Percentiles rank a stretch among this genome's conserved stretches.
These are phyloP conservation scores for Termitomyces sp. DNA, from an alignment of 768 basidiomycete genomes.

Conservation along the genomic window DNA sequence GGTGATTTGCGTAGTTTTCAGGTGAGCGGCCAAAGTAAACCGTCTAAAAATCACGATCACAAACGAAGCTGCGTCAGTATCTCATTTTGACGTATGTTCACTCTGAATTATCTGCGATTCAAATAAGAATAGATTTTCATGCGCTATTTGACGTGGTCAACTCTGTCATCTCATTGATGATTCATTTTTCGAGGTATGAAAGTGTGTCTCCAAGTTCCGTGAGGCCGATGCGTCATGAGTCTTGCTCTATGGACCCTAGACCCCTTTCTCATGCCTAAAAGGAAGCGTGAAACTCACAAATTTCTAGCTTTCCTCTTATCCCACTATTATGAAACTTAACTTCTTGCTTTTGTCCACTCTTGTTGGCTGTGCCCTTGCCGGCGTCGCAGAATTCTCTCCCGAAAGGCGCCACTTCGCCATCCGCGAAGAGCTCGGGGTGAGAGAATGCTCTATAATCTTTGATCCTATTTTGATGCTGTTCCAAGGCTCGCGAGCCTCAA, in stretches of 20 bases:
- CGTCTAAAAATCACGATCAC: too few species aligned
- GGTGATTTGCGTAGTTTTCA: too few species aligned
- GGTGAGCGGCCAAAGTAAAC: too few species aligned
- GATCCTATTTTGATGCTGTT: neutral
- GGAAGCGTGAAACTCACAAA: neutral
- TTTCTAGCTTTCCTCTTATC: neutral
- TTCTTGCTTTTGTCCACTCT: conserved; percentile 6
- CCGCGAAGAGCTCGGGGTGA: neutral
- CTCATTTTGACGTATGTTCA: too few species aligned
- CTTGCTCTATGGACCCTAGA: neutral
- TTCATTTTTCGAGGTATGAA: neutral
- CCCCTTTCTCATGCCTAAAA: conserved; percentile 10
- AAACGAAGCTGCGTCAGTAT: too few species aligned
- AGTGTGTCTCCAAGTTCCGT: neutral
- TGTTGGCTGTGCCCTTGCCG: conserved; percentile 5
- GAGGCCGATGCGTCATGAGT: conserved; percentile 6
- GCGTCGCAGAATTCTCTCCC: neutral
- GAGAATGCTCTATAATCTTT: neutral
- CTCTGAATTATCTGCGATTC: too few species aligned
- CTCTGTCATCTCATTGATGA: neutral
- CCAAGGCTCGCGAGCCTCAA: conserved; percentile 2
- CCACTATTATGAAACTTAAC: conserved; percentile 5
- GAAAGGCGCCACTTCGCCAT: neutral
- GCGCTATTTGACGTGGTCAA: neutral
- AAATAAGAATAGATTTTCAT: neutral